Percentiles rank a stretch among this genome's conserved stretches.
Evolutionary conservation across 805 yeast genomes (phyloP).

Genomic region (Candida cerambycidarum): DNA sequence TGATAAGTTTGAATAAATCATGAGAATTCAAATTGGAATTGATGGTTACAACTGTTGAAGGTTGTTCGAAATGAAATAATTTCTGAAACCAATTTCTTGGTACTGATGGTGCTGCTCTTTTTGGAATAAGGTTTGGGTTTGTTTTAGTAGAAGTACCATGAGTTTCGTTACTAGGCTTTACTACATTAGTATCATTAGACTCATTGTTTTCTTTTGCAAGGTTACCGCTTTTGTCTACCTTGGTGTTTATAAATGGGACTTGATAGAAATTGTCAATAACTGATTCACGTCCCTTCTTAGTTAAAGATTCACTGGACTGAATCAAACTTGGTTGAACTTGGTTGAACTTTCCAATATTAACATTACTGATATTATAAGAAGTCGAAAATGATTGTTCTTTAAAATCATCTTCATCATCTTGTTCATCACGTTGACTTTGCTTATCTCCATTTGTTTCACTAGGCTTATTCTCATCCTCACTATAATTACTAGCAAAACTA

Average conservation of each 20-base stretch:
- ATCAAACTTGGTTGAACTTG: slow-evolving; percentile 4
- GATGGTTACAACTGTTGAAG: slow-evolving; percentile 27
- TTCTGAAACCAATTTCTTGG: slow-evolving; percentile 44
- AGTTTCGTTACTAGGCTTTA: no score
- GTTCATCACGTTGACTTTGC: not conserved
- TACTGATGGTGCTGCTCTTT: slow-evolving; percentile 35
- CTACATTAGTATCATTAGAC: not conserved
- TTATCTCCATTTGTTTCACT: not conserved
- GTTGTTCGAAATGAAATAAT: slow-evolving; percentile 28
- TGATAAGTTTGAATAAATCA: slow-evolving; percentile 34
- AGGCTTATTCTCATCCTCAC: not conserved
- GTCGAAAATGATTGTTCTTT: slow-evolving; percentile 5
- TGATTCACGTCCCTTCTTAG: not conserved
- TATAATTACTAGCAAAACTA: not conserved
- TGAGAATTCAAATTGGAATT: slow-evolving; percentile 31
- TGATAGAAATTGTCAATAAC: not conserved
- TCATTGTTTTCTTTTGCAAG: no score
- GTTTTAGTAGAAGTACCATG: not conserved
- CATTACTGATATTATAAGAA: slow-evolving; percentile 4
- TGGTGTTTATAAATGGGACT: not conserved
- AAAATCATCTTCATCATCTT: slow-evolving; percentile 4
- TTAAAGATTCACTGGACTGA: slow-evolving; percentile 1
- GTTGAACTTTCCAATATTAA: slow-evolving; percentile 5
- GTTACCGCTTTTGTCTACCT: no score
- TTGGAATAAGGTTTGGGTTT: not conserved